Evolutionary conservation across 225 moss, liverwort and hornwort genomes (phyloP), one percentile per base, ranked within the genome.

Genomic region (Rhytidiadelphus loreus): DNA sequence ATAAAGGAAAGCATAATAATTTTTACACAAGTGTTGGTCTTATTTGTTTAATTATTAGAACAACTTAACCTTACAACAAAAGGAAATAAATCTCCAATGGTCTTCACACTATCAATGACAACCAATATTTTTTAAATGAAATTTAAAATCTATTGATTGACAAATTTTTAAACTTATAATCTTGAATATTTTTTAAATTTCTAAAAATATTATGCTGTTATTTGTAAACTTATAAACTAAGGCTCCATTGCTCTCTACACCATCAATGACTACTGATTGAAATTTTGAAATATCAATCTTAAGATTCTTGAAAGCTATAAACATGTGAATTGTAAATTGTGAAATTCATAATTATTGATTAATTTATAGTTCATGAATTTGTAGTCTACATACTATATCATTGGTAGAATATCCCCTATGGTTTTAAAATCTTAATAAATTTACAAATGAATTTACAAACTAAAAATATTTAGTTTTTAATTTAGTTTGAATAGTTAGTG

Each of bases 231-330:
- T 19, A 13, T 32, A 20, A 50, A 30, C 7, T 32, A 50, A 2
- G 12, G 2, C 8, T 32, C 12, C 0, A 0, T 50, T 74, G 7
- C 6, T 30, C 18, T 71, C 11, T 0, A 5, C 1, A 75, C 4
- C 50, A 21, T 32, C 2, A 50, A 33, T 33, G 75, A 75, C 1
- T 2, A 74, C 8, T 0, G 0, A 50, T 30, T 48, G 19, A 48
- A 19, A 48, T 30, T 3, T 44, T 44, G 3, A 43, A 21, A 37
- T 37, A 39, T 70, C 41, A 48, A 48, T 30, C 6, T 30, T 7
- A 30, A 73, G 44, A 9, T 44, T 29, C 4, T 48, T 48, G 1
- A 20, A 48, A 48, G 12, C 12, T 20, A 2, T 50, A 12, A 46
- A 7, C 1, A 41, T 16, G 16, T 15, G 9, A 16, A 41, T 41